These are phyloP conservation scores for Globisporangium megalacanthum DNA, from an alignment of 352 stramenopile genomes.

Conservation along the genomic window DNA sequence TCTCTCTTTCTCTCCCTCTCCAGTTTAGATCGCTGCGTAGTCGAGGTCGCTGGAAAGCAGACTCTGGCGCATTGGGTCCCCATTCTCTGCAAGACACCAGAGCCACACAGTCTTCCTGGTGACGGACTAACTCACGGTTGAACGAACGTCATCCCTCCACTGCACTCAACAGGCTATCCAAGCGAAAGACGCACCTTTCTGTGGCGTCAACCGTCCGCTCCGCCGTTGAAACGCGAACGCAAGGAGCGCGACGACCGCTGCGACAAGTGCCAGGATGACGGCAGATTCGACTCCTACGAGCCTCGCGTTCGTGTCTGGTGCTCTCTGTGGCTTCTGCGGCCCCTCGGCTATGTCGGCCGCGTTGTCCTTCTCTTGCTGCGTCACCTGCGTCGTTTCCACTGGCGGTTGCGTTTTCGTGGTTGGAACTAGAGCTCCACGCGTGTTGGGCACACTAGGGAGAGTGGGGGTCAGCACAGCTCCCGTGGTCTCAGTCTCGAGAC, in stretches of 20 bases:
- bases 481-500: background rate
- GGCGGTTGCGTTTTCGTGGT: background rate
- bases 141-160: too few species aligned
- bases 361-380: background rate
- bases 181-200: constrained; percentile 1
- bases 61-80: constrained; percentile 45
- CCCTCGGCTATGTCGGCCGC: background rate
- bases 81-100: background rate
- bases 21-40: constrained; percentile 47
- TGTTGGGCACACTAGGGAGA: background rate
- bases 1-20: too few species aligned
- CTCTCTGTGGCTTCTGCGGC: background rate
- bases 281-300: constrained; percentile 2
- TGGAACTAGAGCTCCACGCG: background rate
- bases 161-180: background rate
- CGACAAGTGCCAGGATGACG: background rate
- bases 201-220: background rate
- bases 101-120: background rate
- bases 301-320: background rate
- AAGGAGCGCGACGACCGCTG: background rate
- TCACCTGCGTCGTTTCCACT: background rate
- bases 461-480: background rate
- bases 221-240: background rate
- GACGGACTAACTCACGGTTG: too few species aligned
- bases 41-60: constrained; percentile 69